Evolutionary conservation across 176 grass and related monocot genomes (phyloP).

Genomic region (Rhynchospora pubera): DNA sequence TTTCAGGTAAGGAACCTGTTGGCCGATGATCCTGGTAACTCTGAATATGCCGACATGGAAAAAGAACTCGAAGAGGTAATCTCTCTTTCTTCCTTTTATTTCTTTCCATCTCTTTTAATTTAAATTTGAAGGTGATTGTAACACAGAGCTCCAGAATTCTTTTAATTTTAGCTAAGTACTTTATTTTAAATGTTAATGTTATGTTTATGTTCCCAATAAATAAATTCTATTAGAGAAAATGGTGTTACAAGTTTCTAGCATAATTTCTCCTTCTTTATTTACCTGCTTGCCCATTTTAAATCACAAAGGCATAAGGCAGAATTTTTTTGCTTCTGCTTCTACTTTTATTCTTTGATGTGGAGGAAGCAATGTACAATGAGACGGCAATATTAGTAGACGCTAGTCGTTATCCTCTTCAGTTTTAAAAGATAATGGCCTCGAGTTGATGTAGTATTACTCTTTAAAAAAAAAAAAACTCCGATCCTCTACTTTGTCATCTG

Average conservation of each 20-base stretch:
- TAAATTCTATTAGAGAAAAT: not conserved
- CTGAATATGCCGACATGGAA: constrained; percentile 27
- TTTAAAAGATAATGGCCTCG: not conserved
- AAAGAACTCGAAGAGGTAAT: constrained; percentile 24
- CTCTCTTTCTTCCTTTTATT: not conserved
- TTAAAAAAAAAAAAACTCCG: not conserved
- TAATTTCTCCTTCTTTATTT: not conserved
- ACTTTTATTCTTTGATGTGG: not conserved
- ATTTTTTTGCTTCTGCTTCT: not conserved
- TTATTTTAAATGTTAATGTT: not conserved
- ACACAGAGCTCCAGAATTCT: not conserved
- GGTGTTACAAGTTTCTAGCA: not conserved
- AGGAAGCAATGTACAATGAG: not conserved
- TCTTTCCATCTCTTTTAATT: not conserved
- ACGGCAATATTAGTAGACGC: not conserved
- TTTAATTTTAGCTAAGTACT: not conserved
- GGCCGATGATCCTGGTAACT: constrained; percentile 18
- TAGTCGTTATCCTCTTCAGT: not conserved
- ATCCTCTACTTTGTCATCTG: not conserved
- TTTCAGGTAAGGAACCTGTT: constrained; percentile 20
- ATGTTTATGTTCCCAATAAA: not conserved
- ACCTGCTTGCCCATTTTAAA: not conserved
- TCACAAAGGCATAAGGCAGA: not conserved
- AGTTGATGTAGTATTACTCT: not conserved
- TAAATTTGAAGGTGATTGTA: not conserved